Evolutionary conservation across 2,329 filamentous ascomycete genomes (phyloP).

Genomic region (Apiospora arundinis): DNA sequence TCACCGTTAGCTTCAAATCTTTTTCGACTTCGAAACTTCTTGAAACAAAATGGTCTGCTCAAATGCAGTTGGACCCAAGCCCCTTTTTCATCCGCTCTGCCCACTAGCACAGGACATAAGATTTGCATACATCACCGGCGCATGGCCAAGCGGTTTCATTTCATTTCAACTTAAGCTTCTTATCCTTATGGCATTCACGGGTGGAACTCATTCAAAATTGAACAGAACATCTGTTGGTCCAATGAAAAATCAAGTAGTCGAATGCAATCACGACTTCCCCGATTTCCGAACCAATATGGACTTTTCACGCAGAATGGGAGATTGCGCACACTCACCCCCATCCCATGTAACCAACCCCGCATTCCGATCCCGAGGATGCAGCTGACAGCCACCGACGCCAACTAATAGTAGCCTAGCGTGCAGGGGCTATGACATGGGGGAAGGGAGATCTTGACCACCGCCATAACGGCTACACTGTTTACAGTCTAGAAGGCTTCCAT

Average conservation of each 20-base stretch:
- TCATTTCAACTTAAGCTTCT: neutral
- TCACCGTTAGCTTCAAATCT: neutral
- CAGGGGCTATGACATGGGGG: neutral
- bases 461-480: neutral
- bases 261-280: too few species aligned
- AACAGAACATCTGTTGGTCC: too few species aligned
- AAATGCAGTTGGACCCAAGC: neutral
- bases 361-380: neutral
- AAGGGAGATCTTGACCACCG: neutral
- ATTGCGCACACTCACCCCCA: neutral
- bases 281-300: too few species aligned
- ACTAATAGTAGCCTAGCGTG: neutral
- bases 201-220: too few species aligned
- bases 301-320: too few species aligned
- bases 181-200: too few species aligned
- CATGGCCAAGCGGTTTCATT: neutral
- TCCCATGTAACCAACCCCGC: neutral
- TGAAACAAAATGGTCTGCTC: neutral
- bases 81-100: neutral
- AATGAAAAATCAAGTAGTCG: too few species aligned
- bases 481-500: constrained; percentile 2
- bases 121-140: neutral
- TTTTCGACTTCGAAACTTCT: neutral
- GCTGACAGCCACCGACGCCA: neutral
- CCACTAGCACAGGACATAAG: neutral